These are phyloP conservation scores for Tuber magnatum DNA, from an alignment of 495 filamentous ascomycete genomes.

Conservation along the genomic window DNA sequence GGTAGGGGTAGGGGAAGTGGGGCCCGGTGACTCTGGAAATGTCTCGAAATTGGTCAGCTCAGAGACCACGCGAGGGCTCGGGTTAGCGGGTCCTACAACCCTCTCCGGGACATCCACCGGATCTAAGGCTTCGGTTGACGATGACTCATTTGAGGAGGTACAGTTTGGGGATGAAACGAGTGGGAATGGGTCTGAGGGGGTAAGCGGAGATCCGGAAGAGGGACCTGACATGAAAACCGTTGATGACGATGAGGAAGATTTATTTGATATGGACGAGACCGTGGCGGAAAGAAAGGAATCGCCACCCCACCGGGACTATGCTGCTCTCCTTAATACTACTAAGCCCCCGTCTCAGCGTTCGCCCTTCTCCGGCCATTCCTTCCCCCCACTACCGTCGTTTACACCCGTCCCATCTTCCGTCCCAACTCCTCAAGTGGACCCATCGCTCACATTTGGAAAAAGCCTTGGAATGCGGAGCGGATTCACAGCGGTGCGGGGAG, in stretches of 20 bases:
- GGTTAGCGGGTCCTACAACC: slow-evolving; percentile 18
- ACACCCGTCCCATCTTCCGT: slow-evolving; percentile 16
- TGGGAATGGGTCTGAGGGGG: not conserved
- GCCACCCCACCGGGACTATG: slow-evolving; percentile 34
- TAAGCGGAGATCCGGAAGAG: not conserved
- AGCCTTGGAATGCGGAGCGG: slow-evolving; percentile 27
- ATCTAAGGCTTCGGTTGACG: not conserved
- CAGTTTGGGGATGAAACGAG: not conserved
- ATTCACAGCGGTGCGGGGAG: slow-evolving; percentile 18
- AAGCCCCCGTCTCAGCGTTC: slow-evolving; percentile 23
- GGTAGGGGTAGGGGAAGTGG: slow-evolving; percentile 15
- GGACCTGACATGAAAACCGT: not conserved
- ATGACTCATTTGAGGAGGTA: not conserved
- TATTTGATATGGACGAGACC: slow-evolving; percentile 41
- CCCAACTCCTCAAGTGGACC: slow-evolving; percentile 21
- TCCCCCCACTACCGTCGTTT: slow-evolving; percentile 31
- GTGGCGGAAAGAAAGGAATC: slow-evolving; percentile 29
- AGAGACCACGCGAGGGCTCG: slow-evolving; percentile 14
- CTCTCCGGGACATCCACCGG: not conserved
- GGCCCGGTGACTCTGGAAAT: slow-evolving; percentile 23
- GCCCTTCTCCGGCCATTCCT: slow-evolving; percentile 24
- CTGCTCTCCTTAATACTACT: slow-evolving; percentile 28
- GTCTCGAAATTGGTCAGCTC: not conserved
- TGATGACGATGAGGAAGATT: slow-evolving; percentile 38
- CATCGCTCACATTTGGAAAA: slow-evolving; percentile 37